A percentile compares a stretch with the other conserved stretches of the same genome.
phyloP scores from a whole-genome alignment of 2,329 filamentous ascomycete genomes.

The Xylogone sp. region DNA sequence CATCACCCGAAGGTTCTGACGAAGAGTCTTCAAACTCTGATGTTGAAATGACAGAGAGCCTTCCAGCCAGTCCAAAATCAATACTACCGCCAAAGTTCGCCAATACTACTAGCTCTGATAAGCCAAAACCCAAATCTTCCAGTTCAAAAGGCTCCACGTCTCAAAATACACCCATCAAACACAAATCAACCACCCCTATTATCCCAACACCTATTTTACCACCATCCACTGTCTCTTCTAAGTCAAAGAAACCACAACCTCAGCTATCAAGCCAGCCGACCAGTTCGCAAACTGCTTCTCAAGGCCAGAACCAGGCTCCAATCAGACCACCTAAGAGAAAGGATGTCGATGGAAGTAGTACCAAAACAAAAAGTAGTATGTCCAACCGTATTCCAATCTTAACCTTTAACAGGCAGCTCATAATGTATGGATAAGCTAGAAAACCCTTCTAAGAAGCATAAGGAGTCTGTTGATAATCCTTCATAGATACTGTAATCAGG shows the following conservation, averaged over 20 bases:
- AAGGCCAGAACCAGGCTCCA: not conserved
- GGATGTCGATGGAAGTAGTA: not conserved
- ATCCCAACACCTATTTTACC: not conserved
- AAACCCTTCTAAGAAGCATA: not conserved
- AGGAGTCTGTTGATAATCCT: not conserved
- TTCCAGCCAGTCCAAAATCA: not conserved
- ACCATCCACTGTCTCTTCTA: not conserved
- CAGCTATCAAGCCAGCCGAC: not conserved
- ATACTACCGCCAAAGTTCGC: not conserved
- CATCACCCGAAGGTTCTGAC: constrained; percentile 1
- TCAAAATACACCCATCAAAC: too few relatives aligned
- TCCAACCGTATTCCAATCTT: not conserved
- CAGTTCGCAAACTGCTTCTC: not conserved
- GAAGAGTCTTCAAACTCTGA: constrained; percentile 7
- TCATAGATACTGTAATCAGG: not conserved
- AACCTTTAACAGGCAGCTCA: not conserved
- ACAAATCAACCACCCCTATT: too few relatives aligned
- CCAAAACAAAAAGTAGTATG: not conserved
- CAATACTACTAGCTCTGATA: too few relatives aligned
- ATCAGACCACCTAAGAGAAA: not conserved
- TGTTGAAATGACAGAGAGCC: constrained; percentile 11
- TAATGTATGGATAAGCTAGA: not conserved
- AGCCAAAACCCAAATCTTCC: too few relatives aligned
- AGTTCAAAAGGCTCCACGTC: too few relatives aligned
- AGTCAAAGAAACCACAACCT: not conserved